Base-by-base conservation (phyloP, 2,329 filamentous ascomycete species). In the Lasiodiplodia citricola region DNA sequence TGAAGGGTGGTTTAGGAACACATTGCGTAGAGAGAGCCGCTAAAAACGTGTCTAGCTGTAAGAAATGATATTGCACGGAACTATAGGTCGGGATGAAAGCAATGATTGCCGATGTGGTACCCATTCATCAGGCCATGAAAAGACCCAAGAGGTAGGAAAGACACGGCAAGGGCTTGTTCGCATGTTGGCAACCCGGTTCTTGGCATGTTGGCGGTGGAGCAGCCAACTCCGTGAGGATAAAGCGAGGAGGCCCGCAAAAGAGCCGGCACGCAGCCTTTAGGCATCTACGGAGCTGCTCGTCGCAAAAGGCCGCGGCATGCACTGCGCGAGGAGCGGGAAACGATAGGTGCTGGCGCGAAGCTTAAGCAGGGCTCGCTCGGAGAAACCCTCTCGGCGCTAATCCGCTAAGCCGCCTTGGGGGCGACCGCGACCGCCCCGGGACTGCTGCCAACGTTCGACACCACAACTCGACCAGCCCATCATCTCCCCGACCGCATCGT, bases 401-500 rank as follows among this genome's bases (percentile, higher is more conserved):
- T n/a, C 31, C 55, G 66, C 56, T 63, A 62, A 68, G 57, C 66
- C 66, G 44, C 37, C 51, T 55, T 55, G 47, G 37, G 66, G 10
- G 44, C 31, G 67, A 65, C 60, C 51, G 44, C 44, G 67, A 52
- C 52, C 50, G 67, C 50, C 41, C 37, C 55, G 41, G 52, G 63
- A 28, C 56, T 64, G 60, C 65, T 67, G 55, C 54, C 41, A 38
- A 58, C 65, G 21, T 37, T 67, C 67, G 41, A 64, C 67, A 68
- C 67, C 60, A 57, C 67, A 68, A 50, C 67, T 68, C 67, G 67
- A 64, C 57, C 51, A 63, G 58, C 57, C 67, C 67, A 64, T 68
- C 67, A 56, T 50, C 66, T 52, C 58, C 50, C 58, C 56, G 56
- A 56, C 66, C 65, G 54, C 54, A 54, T 68, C 66, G 50, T 28